Conservation (phyloP, 2,329 filamentous ascomycete genomes). For the Cladosporium sphaerospermum region DNA sequence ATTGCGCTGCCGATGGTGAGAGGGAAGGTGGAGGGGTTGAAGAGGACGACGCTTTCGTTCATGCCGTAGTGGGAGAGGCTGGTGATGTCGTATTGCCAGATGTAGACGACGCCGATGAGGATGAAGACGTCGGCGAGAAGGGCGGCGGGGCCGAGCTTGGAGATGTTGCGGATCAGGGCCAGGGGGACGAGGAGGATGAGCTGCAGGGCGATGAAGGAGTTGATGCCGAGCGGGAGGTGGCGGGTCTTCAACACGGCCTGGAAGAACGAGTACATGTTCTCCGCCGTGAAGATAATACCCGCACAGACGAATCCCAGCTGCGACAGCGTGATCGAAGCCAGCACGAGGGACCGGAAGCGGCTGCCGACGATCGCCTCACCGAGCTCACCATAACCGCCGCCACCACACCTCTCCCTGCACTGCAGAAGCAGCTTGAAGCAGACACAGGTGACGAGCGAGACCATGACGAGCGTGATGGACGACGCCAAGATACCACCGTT, state of each 20-base stretch:
- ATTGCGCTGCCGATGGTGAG: slow-evolving; percentile 68
- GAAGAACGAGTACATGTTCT: slow-evolving; percentile 64
- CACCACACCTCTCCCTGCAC: slow-evolving; percentile 58
- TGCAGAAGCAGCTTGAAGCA: slow-evolving; percentile 67
- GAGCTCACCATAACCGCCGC: slow-evolving; percentile 67
- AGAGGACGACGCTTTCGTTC: slow-evolving; percentile 56
- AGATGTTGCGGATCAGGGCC: slow-evolving; percentile 66
- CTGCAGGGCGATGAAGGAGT: slow-evolving; percentile 59
- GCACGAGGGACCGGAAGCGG: slow-evolving; percentile 58
- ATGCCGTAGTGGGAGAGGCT: slow-evolving; percentile 52
- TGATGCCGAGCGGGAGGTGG: slow-evolving; percentile 47
- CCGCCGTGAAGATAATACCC: slow-evolving; percentile 69
- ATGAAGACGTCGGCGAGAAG: slow-evolving; percentile 68
- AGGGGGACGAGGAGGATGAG: slow-evolving; percentile 60
- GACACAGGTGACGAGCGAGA: slow-evolving; percentile 61
- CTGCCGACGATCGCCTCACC: slow-evolving; percentile 60
- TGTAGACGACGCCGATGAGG: slow-evolving; percentile 62
- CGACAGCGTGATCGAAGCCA: slow-evolving; percentile 65
- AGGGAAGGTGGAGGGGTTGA: slow-evolving; percentile 64
- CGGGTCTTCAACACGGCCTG: slow-evolving; percentile 50
- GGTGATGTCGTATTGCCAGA: slow-evolving; percentile 64
- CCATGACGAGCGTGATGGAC: slow-evolving; percentile 58
- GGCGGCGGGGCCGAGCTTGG: slow-evolving; percentile 63
- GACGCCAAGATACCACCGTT: slow-evolving; percentile 75
- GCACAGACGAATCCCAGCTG: slow-evolving; percentile 74